Percentiles rank a stretch among this genome's conserved stretches.
Conservation (phyloP, 192 early-diverging fungal species). For the Coemansia sp. region DNA sequence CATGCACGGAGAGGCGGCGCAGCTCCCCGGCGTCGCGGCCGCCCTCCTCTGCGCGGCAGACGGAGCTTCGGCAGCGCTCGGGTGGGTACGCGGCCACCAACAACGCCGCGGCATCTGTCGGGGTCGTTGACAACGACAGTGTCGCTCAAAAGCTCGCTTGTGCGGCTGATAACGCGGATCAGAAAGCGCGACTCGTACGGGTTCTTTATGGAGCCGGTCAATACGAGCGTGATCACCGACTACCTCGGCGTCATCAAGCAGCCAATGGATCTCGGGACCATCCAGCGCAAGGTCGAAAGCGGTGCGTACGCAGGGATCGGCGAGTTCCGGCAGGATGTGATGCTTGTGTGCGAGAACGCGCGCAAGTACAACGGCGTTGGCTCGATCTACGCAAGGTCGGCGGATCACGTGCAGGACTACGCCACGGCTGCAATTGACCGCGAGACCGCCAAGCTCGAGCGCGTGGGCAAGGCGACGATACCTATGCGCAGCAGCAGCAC, state of each 20-base stretch:
- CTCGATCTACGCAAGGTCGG: constrained; percentile 77
- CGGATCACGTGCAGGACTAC: constrained; percentile 73
- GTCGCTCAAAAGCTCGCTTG: constrained; percentile 61
- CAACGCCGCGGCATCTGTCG: constrained; percentile 11
- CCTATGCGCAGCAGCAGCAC: neutral
- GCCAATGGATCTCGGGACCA: constrained; percentile 93
- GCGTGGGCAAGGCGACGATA: constrained; percentile 30
- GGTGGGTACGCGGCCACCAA: neutral
- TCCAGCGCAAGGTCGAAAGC: constrained; percentile 70
- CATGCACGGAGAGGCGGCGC: neutral
- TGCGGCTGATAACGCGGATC: constrained; percentile 65
- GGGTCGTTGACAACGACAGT: constrained; percentile 31
- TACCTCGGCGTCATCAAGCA: constrained; percentile 76
- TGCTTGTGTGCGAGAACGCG: constrained; percentile 75
- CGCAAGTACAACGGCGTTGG: constrained; percentile 81
- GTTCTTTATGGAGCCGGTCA: constrained; percentile 85
- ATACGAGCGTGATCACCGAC: constrained; percentile 71
- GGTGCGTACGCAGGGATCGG: constrained; percentile 64
- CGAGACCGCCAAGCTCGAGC: constrained; percentile 47
- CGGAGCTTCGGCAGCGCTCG: constrained; percentile 17
- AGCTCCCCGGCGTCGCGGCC: constrained; percentile 27
- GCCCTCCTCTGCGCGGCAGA: constrained; percentile 36
- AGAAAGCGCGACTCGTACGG: constrained; percentile 82
- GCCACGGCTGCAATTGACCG: constrained; percentile 73
- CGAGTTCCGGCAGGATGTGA: constrained; percentile 76